Percentiles rank a stretch among this genome's conserved stretches.
phyloP scores from a whole-genome alignment of 495 filamentous ascomycete species.

The Astrocystis sublimbata region DNA sequence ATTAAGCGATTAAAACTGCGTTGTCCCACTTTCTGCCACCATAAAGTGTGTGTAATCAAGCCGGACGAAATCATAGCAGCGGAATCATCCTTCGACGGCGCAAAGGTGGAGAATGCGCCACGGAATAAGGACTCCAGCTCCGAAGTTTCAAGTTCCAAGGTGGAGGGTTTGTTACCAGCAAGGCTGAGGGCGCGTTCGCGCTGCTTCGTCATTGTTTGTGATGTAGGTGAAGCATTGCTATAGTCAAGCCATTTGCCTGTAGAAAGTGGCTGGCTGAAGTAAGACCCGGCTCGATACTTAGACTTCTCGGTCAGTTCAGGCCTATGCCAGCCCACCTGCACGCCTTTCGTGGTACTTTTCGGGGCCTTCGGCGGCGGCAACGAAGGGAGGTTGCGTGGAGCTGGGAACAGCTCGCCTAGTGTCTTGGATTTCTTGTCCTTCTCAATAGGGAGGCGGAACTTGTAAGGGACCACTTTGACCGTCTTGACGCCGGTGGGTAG shows the following conservation, averaged over 20 bases:
- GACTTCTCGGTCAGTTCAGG: conserved; percentile 55
- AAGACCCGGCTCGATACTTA: conserved; percentile 56
- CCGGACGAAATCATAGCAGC: conserved; percentile 70
- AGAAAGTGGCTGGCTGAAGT: conserved; percentile 56
- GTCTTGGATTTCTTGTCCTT: conserved; percentile 58
- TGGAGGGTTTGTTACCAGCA: conserved; percentile 59
- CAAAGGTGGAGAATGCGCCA: conserved; percentile 85
- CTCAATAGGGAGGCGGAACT: conserved; percentile 32
- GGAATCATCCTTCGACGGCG: conserved; percentile 78
- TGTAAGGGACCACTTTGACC: conserved; percentile 64
- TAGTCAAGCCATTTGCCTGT: conserved; percentile 72
- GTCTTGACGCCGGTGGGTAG: conserved; percentile 74
- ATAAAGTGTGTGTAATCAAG: conserved; percentile 67
- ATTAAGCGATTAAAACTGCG: conserved; percentile 53
- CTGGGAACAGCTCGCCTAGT: conserved; percentile 77
- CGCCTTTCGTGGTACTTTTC: conserved; percentile 62
- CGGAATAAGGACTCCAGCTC: conserved; percentile 75
- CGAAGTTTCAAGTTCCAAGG: conserved; percentile 55
- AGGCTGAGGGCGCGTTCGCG: conserved; percentile 70
- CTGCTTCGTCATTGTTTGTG: conserved; percentile 64
- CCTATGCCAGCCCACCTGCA: conserved; percentile 63
- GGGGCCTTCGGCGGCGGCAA: conserved; percentile 72
- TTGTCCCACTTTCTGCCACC: conserved; percentile 80
- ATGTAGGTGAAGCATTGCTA: conserved; percentile 57
- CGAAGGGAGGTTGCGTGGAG: conserved; percentile 64